Base-by-base conservation (phyloP, 2,329 filamentous ascomycete species). In the Diaporthe citriasiana region DNA sequence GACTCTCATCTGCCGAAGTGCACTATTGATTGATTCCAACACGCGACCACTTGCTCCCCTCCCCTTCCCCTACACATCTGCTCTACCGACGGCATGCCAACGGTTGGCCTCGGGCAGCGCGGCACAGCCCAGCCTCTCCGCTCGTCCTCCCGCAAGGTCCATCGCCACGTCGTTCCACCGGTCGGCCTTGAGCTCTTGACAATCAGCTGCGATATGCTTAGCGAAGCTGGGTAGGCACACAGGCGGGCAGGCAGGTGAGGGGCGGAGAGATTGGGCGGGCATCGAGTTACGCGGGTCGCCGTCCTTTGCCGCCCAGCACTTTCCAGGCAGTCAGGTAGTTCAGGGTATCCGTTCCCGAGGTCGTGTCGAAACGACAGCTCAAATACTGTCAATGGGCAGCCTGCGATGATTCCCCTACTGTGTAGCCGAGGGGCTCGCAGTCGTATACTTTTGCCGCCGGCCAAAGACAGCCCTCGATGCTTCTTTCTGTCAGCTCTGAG, bases 11-110 rank as follows among this genome's bases (percentile, higher is more conserved):
- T 68, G 63, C 33, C 47, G 45, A 40, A 40, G 33, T 1, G 47
- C 63, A 68, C 63, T 51, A 25, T n/a, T 63, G 59, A 25, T n/a
- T 63, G 59, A n/a, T 51, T 51, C 47, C 25, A 10, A n/a, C n/a
- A 40, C 22, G 30, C 22, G 25, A 50, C n/a, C 7, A 35, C 13
- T n/a, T 9, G 45, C 27, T 4, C 40, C 17, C 3, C 17, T 10
- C 17, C 13, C 25, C 59, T 17, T 17, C 15, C 19, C 17, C 17
- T 3, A 2, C 8, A 25, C 22, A 35, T 42, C 40, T 47, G 59
- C 42, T 40, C 56, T 47, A 17, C 40, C 30, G 45, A 13, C 33
- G 7, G 30, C 60, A 51, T 35, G 60, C 45, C 30, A 38, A 17
- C 30, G 13, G n/a, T 33, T 19, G 63, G 15, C 63, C n/a, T 40